Conservation (phyloP, 2,329 filamentous ascomycete genomes). For the Graphilbum sp. region DNA sequence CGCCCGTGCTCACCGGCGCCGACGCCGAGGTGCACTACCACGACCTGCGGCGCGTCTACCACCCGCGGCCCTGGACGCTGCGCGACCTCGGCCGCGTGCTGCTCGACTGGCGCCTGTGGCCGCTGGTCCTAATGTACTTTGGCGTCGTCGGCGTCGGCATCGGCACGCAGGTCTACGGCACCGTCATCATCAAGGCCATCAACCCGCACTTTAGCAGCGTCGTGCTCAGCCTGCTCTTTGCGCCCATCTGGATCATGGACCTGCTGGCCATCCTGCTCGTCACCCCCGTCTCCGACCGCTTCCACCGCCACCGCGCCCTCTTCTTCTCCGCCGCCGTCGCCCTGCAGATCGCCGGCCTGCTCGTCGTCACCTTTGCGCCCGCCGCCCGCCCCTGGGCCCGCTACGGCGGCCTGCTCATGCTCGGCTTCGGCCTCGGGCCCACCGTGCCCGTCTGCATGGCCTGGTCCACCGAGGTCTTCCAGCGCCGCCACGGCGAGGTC, state of each 20-base stretch:
- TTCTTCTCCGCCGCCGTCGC: slow-evolving; percentile 66
- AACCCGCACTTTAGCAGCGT: slow-evolving; percentile 57
- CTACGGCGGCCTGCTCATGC: slow-evolving; percentile 76
- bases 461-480: slow-evolving; percentile 84
- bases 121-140: slow-evolving; percentile 81
- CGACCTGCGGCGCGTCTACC: slow-evolving; percentile 67
- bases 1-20: slow-evolving; percentile 57
- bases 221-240: slow-evolving; percentile 66
- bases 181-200: slow-evolving; percentile 69
- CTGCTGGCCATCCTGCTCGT: slow-evolving; percentile 72
- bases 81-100: slow-evolving; percentile 55
- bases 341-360: slow-evolving; percentile 68
- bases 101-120: slow-evolving; percentile 79
- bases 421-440: slow-evolving; percentile 78
- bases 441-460: slow-evolving; percentile 91
- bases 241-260: slow-evolving; percentile 93
- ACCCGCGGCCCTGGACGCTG: slow-evolving; percentile 54
- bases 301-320: slow-evolving; percentile 60
- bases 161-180: slow-evolving; percentile 75
- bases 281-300: slow-evolving; percentile 74
- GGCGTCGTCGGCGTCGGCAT: slow-evolving; percentile 87
- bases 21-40: slow-evolving; percentile 73
- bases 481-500: slow-evolving; percentile 75
- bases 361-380: slow-evolving; percentile 58
- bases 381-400: slow-evolving; percentile 58